These are phyloP conservation scores for Cytospora piceicola DNA, from an alignment of 2,329 filamentous ascomycete species.

Conservation along the genomic window DNA sequence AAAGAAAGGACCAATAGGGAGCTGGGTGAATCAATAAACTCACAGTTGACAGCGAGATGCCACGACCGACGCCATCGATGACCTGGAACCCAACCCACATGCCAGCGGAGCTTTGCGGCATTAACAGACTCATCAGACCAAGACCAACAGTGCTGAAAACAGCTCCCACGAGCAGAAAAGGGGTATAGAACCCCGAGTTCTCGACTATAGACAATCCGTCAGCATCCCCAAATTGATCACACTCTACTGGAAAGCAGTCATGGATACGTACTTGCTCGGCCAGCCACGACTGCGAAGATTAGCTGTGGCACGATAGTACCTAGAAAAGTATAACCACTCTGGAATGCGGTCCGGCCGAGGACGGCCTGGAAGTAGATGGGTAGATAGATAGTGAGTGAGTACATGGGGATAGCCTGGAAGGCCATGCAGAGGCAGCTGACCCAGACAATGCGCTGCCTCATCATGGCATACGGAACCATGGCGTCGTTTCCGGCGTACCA, in stretches of 20 bases:
- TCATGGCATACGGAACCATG: conserved; percentile 36
- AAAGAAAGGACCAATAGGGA: background rate
- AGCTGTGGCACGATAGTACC: conserved; percentile 34
- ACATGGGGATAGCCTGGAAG: conserved; percentile 33
- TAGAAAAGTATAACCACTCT: conserved; percentile 42
- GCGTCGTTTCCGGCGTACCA: conserved; percentile 36
- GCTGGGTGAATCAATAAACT: background rate
- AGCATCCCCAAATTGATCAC: background rate
- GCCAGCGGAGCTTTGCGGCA: background rate
- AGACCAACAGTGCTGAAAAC: background rate
- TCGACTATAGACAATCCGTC: background rate
- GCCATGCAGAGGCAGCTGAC: conserved; percentile 31
- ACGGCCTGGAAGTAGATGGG: conserved; percentile 47
- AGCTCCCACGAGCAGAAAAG: background rate
- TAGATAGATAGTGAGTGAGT: conserved; percentile 37
- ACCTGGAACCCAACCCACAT: conserved; percentile 1
- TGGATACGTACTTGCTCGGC: too few species aligned
- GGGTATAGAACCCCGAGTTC: background rate
- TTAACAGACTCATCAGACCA: background rate
- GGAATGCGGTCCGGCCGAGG: conserved; percentile 35
- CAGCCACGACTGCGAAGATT: background rate
- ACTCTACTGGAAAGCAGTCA: too few species aligned
- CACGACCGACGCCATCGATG: background rate
- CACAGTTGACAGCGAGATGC: background rate
- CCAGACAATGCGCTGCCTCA: conserved; percentile 33